phyloP scores from a whole-genome alignment of 2,329 filamentous ascomycete genomes.

The Lasiodiplodia gonubiensis region DNA sequence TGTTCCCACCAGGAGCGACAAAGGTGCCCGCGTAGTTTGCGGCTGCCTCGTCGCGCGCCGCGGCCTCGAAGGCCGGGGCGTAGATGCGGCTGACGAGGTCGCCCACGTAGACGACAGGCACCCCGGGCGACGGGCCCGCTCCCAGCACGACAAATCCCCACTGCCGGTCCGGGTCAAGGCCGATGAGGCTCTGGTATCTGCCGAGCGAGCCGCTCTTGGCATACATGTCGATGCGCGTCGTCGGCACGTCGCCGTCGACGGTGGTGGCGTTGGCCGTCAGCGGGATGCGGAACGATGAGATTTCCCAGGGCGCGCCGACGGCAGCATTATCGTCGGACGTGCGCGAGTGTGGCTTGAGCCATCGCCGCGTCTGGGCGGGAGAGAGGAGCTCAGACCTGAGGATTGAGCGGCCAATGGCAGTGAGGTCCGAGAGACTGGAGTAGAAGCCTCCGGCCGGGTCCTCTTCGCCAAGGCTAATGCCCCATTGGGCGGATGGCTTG shows the following conservation, averaged over 20 bases:
- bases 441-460: slow-evolving; percentile 37
- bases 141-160: slow-evolving; percentile 29
- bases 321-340: slow-evolving; percentile 31
- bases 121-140: slow-evolving; percentile 10
- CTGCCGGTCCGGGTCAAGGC: neutral
- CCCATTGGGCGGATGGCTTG: neutral
- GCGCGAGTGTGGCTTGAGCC: slow-evolving; percentile 36
- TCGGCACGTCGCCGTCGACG: slow-evolving; percentile 14
- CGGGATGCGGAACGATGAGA: slow-evolving; percentile 32
- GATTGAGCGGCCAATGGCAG: slow-evolving; percentile 34
- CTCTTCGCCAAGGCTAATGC: slow-evolving; percentile 4
- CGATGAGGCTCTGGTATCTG: neutral
- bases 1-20: neutral
- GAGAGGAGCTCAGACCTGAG: slow-evolving; percentile 33
- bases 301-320: slow-evolving; percentile 37
- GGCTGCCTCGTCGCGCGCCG: neutral
- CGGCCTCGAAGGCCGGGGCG: slow-evolving; percentile 20
- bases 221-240: neutral
- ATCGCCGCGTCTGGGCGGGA: slow-evolving; percentile 32
- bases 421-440: slow-evolving; percentile 33
- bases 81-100: slow-evolving; percentile 9
- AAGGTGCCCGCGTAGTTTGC: neutral
- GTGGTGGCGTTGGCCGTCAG: slow-evolving; percentile 26
- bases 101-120: neutral
- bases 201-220: neutral